A percentile compares a stretch with the other conserved stretches of the same genome.
phyloP scores from a whole-genome alignment of 768 basidiomycete genomes.

The Phaffia australis region DNA sequence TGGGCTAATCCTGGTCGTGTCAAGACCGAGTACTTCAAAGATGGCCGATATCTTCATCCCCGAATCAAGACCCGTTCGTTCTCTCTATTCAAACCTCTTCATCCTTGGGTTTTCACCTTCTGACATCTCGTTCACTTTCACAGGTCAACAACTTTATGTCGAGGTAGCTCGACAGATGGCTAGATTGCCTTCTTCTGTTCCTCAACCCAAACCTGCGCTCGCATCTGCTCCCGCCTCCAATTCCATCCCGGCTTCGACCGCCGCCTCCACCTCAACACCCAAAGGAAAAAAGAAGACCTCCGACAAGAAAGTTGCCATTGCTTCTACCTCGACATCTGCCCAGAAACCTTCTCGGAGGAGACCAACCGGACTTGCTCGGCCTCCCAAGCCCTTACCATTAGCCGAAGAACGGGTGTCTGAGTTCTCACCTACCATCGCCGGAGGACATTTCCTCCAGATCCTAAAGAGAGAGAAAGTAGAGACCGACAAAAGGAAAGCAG shows the following conservation, averaged over 20 bases:
- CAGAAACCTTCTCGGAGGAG: background rate
- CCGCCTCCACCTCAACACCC: slow-evolving; percentile 4
- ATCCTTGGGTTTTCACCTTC: background rate
- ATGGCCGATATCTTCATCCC: slow-evolving; percentile 36
- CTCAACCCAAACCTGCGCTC: background rate
- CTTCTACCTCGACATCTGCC: background rate
- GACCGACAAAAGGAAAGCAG: slow-evolving; percentile 9
- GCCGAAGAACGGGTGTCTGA: slow-evolving; percentile 10
- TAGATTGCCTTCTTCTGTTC: background rate
- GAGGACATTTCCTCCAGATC: slow-evolving; percentile 10
- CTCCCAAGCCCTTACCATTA: slow-evolving; percentile 15
- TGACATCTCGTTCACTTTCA: background rate
- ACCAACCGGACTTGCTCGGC: background rate
- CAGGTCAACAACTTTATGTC: slow-evolving; percentile 21
- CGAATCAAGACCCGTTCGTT: slow-evolving; percentile 40
- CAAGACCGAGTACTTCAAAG: slow-evolving; percentile 51
- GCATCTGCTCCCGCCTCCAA: background rate
- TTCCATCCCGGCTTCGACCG: background rate
- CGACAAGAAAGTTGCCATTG: background rate
- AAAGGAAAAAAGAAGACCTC: background rate
- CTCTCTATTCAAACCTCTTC: background rate
- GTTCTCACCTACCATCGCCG: slow-evolving; percentile 15
- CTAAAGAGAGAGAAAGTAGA: slow-evolving; percentile 10
- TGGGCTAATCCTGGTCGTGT: slow-evolving; percentile 98
- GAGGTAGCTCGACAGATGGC: slow-evolving; percentile 17